Percentiles rank a stretch among this genome's conserved stretches.
Conservation (phyloP, 768 basidiomycete species). For the Leccinum longicurvipes region DNA sequence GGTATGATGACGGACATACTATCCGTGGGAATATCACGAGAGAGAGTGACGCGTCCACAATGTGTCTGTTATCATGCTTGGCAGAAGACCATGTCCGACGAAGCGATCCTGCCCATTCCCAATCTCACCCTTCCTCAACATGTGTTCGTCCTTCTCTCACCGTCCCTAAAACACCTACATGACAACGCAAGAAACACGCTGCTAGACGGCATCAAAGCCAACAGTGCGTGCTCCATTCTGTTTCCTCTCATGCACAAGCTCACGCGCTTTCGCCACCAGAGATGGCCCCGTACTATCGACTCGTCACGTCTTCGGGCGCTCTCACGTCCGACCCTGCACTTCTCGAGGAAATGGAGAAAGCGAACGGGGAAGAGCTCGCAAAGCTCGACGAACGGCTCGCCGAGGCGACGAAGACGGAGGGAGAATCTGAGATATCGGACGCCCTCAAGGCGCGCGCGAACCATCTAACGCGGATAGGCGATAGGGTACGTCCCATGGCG, state of each 20-base stretch:
- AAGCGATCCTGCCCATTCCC: constrained; percentile 79
- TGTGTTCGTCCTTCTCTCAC: constrained; percentile 67
- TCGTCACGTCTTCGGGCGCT: constrained; percentile 49
- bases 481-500: constrained; percentile 45
- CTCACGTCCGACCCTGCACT: constrained; percentile 39
- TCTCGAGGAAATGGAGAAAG: constrained; percentile 35
- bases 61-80: background rate
- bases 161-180: constrained; percentile 60
- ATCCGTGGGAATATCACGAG: background rate
- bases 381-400: constrained; percentile 73
- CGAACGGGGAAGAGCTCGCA: constrained; percentile 70
- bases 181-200: constrained; percentile 61
- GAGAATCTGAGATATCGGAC: constrained; percentile 92
- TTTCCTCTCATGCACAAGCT: background rate
- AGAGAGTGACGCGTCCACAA: constrained; percentile 17
- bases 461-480: constrained; percentile 86
- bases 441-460: constrained; percentile 79
- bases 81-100: constrained; percentile 67
- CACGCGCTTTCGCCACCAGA: constrained; percentile 41
- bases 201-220: constrained; percentile 71
- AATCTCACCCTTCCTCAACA: constrained; percentile 81
- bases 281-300: constrained; percentile 82
- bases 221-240: constrained; percentile 51
- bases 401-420: constrained; percentile 88
- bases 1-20: no score